A percentile compares a stretch with the other conserved stretches of the same genome.
These are phyloP conservation scores for Castanopsis chinensis DNA, from an alignment of 306 rosid genomes.

Conservation along the genomic window DNA sequence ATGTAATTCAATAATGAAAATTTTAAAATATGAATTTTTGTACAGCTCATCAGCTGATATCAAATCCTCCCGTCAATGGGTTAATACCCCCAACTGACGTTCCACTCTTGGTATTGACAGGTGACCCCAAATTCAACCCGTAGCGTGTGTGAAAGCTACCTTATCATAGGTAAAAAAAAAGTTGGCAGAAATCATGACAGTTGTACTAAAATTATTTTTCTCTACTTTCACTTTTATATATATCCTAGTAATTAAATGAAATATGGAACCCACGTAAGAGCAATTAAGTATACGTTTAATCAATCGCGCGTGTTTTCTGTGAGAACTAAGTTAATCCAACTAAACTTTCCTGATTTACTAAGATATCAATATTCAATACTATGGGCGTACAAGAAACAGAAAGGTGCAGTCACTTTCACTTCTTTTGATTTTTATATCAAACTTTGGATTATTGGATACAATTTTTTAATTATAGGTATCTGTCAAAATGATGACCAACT, in stretches of 20 bases:
- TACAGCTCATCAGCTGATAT: too few species aligned
- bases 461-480: neutral
- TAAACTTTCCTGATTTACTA: neutral
- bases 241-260: neutral
- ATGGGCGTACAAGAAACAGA: neutral
- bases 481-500: neutral
- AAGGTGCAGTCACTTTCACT: neutral
- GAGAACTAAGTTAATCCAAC: neutral
- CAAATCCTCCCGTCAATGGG: too few species aligned
- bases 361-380: neutral
- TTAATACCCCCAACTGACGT: too few species aligned
- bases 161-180: neutral
- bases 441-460: neutral
- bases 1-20: accelerated
- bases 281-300: neutral
- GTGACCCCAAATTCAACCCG: too few species aligned
- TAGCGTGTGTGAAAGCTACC: too few species aligned
- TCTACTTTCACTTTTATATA: neutral
- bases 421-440: neutral
- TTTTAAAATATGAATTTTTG: too few species aligned
- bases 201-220: neutral
- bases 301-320: neutral
- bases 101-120: too few species aligned
- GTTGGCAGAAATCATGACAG: neutral
- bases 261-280: neutral